These are phyloP conservation scores for Chalciporus chontae DNA, from an alignment of 768 basidiomycete species.

Conservation along the genomic window DNA sequence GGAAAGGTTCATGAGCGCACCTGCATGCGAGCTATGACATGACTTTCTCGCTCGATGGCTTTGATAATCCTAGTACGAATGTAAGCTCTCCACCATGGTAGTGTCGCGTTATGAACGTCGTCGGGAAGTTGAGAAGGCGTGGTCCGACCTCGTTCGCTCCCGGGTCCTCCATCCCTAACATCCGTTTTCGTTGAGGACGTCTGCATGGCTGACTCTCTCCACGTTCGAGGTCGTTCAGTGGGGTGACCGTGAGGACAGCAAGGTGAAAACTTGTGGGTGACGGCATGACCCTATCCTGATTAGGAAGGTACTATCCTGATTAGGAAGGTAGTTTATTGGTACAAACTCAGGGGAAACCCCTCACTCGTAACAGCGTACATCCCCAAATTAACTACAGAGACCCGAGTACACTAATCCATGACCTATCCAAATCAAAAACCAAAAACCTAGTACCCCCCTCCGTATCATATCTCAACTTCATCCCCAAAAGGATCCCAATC, in stretches of 20 bases:
- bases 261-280: no score
- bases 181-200: neutral
- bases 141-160: neutral
- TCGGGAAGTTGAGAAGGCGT: constrained; percentile 17
- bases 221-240: neutral
- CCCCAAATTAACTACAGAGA: no score
- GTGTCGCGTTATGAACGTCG: constrained; percentile 62
- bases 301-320: no score
- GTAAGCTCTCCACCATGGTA: constrained; percentile 64
- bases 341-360: no score
- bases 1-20: constrained; percentile 30
- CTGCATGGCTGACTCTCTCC: neutral
- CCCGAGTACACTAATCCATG: no score
- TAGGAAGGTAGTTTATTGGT: no score
- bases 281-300: no score
- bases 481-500: constrained; percentile 32
- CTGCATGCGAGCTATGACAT: constrained; percentile 64
- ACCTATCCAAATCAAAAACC: no score
- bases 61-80: constrained; percentile 53
- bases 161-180: neutral
- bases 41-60: constrained; percentile 56
- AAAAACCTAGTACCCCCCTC: no score
- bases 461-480: constrained; percentile 23
- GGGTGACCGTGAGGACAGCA: no score
- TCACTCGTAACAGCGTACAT: no score